Evolutionary conservation across 192 early-diverging fungal species (phyloP).

Genomic region (Entomortierella beljakovae): DNA sequence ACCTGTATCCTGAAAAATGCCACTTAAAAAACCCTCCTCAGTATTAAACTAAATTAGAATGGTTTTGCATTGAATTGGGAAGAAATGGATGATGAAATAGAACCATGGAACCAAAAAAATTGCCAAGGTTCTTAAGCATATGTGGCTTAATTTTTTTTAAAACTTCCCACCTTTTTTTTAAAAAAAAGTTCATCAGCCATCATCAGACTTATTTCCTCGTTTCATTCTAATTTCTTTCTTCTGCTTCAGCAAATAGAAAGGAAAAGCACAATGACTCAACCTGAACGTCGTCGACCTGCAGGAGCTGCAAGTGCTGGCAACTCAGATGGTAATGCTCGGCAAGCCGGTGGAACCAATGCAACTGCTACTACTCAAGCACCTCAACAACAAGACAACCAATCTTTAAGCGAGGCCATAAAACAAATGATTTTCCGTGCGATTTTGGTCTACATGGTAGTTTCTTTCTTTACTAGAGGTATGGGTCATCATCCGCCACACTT

Average conservation of each 20-base stretch:
- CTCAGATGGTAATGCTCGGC: not conserved
- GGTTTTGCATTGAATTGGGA: no score
- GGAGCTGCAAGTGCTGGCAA: conserved; percentile 8
- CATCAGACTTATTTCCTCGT: not conserved
- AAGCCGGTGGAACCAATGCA: not conserved
- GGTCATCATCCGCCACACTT: no score
- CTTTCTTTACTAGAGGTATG: conserved; percentile 33
- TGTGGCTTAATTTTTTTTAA: no score
- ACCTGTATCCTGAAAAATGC: no score
- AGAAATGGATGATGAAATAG: no score
- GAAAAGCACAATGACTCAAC: conserved; percentile 25
- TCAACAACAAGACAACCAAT: conserved; percentile 22
- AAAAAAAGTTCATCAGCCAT: not conserved
- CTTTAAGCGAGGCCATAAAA: conserved; percentile 10
- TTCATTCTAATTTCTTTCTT: not conserved
- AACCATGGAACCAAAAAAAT: no score
- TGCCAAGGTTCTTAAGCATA: no score
- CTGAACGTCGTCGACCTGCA: conserved; percentile 25
- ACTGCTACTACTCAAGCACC: conserved; percentile 5
- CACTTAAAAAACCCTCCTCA: no score
- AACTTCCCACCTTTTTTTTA: not conserved
- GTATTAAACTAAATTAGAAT: no score
- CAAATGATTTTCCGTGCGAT: conserved; percentile 37
- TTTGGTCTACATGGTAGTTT: conserved; percentile 31
- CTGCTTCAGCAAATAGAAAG: not conserved